Evolutionary conservation across 2,329 filamentous ascomycete genomes (phyloP).

Genomic region (Xenoacremonium recifei): DNA sequence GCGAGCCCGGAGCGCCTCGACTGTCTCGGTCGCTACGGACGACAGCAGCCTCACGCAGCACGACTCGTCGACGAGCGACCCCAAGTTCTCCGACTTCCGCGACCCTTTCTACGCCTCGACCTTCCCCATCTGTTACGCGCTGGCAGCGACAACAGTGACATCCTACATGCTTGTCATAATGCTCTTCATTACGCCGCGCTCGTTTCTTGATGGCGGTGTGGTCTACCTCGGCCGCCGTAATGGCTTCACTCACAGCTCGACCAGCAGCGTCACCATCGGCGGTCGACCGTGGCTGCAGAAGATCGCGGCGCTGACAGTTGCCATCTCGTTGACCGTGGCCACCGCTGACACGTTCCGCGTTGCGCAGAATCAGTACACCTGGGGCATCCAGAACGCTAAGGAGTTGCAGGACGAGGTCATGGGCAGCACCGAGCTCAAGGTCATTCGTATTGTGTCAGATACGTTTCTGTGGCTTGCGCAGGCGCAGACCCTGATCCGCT

Average conservation of each 20-base stretch:
- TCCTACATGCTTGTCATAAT: slow-evolving; percentile 92
- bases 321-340: slow-evolving; percentile 88
- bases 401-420: slow-evolving; percentile 77
- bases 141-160: slow-evolving; percentile 86
- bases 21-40: slow-evolving; percentile 39
- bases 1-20: too few species aligned
- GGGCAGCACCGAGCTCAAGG: slow-evolving; percentile 79
- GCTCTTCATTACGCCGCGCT: slow-evolving; percentile 90
- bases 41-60: slow-evolving; percentile 31
- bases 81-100: slow-evolving; percentile 61
- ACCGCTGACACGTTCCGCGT: slow-evolving; percentile 88
- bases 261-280: slow-evolving; percentile 78
- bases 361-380: slow-evolving; percentile 76
- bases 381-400: slow-evolving; percentile 76
- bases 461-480: slow-evolving; percentile 97
- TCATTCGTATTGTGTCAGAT: slow-evolving; percentile 90
- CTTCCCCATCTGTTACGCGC: slow-evolving; percentile 88
- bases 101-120: slow-evolving; percentile 94
- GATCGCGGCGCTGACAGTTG: slow-evolving; percentile 69
- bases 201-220: slow-evolving; percentile 82
- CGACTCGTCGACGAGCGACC: slow-evolving; percentile 28
- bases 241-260: slow-evolving; percentile 82
- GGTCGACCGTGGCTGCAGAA: slow-evolving; percentile 93
- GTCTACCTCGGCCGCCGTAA: slow-evolving; percentile 79
- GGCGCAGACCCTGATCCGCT: slow-evolving; percentile 90